Evolutionary conservation across 2,329 filamentous ascomycete species (phyloP), one percentile per base, ranked within the genome.

Genomic region (Ceratocystis lukuohia): DNA sequence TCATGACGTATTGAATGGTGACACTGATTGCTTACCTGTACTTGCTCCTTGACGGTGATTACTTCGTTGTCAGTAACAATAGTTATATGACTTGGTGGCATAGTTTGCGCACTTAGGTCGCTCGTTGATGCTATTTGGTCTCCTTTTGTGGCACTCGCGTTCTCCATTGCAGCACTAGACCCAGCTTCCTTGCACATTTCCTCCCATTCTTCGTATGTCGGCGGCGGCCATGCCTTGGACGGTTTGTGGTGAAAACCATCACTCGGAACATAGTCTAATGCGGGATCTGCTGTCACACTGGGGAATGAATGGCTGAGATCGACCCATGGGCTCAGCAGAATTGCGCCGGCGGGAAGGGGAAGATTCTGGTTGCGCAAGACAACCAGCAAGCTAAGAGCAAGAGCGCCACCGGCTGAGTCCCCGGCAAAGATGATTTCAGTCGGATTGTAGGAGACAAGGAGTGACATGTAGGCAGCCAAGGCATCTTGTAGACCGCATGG

Each of bases 251-350:
- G 86, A 71, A 99, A 97, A 0, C 94, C 94, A 70, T 87, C 82
- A 0, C 86, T 77, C 3, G 94, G 94, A 44, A 99, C 93, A 71
- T 96, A 97, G 73, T 99, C 94, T 63, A 90, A 76, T 0, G 84
- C 83, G 62, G 84, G 85, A 50, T 91, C 84, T 4, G 80, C 83
- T 1, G 84, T 82, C n/a, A 96, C 82, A 70, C 92, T 96, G 0
- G 94, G 94, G 70, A 97, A 97, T 0, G 92, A 96, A 74, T 97
- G 93, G 0, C 91, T 96, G 65, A 97, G 77, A 74, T 99, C 94
- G 7, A 93, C 91, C 94, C 94, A 99, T 0, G 94, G 94, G 62
- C 91, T 96, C 64, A 97, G 89, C 50, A 97, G 79, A 57, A 97
- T 86, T 3, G 88, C 92, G 1, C 94, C 94, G 1, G 94, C 92